Evolutionary conservation across 2,329 filamentous ascomycete genomes (phyloP).

Genomic region (Dothistroma pini): DNA sequence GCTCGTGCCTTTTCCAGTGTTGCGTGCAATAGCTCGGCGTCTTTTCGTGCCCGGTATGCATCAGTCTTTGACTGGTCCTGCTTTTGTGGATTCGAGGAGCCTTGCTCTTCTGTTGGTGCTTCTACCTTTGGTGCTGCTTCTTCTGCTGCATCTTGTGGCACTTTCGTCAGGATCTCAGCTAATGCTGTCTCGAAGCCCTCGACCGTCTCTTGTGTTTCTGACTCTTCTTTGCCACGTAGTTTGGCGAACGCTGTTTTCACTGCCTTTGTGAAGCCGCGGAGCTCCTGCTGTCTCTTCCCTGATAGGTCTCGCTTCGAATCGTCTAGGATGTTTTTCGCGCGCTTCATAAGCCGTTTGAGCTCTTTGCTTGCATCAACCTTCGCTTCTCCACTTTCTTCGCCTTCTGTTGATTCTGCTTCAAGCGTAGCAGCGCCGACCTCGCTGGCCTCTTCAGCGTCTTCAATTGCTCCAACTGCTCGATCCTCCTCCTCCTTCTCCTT

Average conservation of each 20-base stretch:
- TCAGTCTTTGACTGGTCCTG: slow-evolving; percentile 41
- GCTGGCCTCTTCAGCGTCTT: slow-evolving; percentile 25
- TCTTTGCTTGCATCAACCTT: slow-evolving; percentile 32
- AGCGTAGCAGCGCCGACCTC: slow-evolving; percentile 21
- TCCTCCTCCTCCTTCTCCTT: slow-evolving; percentile 18
- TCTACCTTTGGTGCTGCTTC: not conserved
- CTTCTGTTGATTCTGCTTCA: slow-evolving; percentile 3
- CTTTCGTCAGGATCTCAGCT: slow-evolving; percentile 40
- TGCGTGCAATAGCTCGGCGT: slow-evolving; percentile 52
- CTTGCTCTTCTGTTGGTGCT: slow-evolving; percentile 7
- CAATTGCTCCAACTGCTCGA: slow-evolving; percentile 13
- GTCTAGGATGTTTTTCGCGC: slow-evolving; percentile 59
- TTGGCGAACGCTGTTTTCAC: slow-evolving; percentile 61
- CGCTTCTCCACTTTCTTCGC: slow-evolving; percentile 7
- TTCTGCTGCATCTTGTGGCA: slow-evolving; percentile 39
- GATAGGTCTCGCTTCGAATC: slow-evolving; percentile 50
- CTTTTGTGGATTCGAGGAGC: slow-evolving; percentile 27
- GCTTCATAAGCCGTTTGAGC: slow-evolving; percentile 53
- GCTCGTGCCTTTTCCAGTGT: slow-evolving; percentile 63
- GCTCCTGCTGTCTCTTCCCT: slow-evolving; percentile 69
- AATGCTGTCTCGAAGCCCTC: slow-evolving; percentile 36
- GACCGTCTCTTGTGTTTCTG: slow-evolving; percentile 24
- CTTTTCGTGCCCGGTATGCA: slow-evolving; percentile 51
- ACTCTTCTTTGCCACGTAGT: slow-evolving; percentile 35
- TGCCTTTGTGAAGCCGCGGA: slow-evolving; percentile 67